A percentile compares a stretch with the other conserved stretches of the same genome.
phyloP scores from a whole-genome alignment of 2,329 filamentous ascomycete species.

The Colletotrichum endophyticum region DNA sequence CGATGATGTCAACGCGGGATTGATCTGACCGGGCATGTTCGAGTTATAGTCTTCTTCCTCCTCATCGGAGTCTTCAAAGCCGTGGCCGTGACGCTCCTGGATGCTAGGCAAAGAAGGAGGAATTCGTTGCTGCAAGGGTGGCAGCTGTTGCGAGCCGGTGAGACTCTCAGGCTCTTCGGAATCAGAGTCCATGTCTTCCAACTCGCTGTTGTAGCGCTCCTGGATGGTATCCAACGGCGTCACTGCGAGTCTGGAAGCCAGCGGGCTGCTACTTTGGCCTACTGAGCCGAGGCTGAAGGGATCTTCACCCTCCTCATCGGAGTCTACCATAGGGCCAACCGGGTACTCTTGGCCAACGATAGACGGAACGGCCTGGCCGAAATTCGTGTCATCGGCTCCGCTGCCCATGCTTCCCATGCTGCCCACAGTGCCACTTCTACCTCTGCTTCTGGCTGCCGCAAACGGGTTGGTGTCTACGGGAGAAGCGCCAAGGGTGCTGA shows the following conservation, averaged over 20 bases:
- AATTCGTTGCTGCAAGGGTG: background rate
- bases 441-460: background rate
- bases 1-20: background rate
- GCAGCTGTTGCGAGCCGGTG: conserved; percentile 1
- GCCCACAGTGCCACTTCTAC: background rate
- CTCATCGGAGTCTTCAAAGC: background rate
- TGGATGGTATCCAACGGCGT: conserved; percentile 3
- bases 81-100: background rate
- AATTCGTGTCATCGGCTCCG: background rate
- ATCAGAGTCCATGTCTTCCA: conserved; percentile 17
- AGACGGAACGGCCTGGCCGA: background rate
- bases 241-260: background rate
- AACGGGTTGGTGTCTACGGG: conserved; percentile 1
- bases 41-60: background rate
- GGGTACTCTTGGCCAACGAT: background rate
- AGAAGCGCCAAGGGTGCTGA: background rate
- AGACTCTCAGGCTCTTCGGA: conserved; percentile 13
- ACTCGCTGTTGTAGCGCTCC: conserved; percentile 18
- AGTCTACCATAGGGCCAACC: background rate
- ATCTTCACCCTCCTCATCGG: background rate
- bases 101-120: conserved; percentile 3
- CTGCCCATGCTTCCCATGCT: background rate
- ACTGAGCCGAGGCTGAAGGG: background rate
- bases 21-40: background rate
- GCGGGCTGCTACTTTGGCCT: background rate